Evolutionary conservation across 2,329 filamentous ascomycete genomes (phyloP), one percentile per base, ranked within the genome.

Genomic region (Paradendryphiella salina): DNA sequence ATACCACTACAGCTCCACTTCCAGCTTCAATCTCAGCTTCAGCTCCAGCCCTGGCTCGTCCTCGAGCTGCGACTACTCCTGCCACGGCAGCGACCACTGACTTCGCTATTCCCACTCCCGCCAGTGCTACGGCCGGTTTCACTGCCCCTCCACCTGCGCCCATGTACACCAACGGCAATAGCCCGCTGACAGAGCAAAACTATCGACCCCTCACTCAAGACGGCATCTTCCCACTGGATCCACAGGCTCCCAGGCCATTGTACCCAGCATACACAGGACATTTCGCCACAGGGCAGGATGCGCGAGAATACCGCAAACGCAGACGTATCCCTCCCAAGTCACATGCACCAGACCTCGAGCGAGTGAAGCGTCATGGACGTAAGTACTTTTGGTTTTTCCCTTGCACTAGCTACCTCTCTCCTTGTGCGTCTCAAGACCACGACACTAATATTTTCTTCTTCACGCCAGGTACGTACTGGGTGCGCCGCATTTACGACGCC

Each of bases 401-500:
- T 7, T 20, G 8, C 35, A 26, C 28, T 20, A 4, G 32, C n/a
- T 17, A 13, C 9, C 33, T 15, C 15, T 13, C 14, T n/a, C 8
- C 11, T n/a, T 5, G 7, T 13, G 3, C n/a, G 10, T 10, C 5
- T 28, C 10, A 45, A 21, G 14, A 13, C 17, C 7, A 29, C 14
- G 20, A 23, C 15, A 26, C 49, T 58, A 36, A 58, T 21, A 32
- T 21, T 23, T 5, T 14, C 32, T 21, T 23, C 20, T 14, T n/a
- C 0, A 10, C 21, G 20, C 21, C 20, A 60, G 57, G 57, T n/a
- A 46, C 52, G 7, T 66, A 65, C 59, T 71, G 68, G 68, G 66
- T 69, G 4, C 50, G 50, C n/a, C 59, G 60, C 9, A 57, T 71
- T 45, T 70, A 66, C 55, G 50, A 67, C 2, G 46, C 67, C 39